Conservation (phyloP, 2,329 filamentous ascomycete species). For the Calycina marina region DNA sequence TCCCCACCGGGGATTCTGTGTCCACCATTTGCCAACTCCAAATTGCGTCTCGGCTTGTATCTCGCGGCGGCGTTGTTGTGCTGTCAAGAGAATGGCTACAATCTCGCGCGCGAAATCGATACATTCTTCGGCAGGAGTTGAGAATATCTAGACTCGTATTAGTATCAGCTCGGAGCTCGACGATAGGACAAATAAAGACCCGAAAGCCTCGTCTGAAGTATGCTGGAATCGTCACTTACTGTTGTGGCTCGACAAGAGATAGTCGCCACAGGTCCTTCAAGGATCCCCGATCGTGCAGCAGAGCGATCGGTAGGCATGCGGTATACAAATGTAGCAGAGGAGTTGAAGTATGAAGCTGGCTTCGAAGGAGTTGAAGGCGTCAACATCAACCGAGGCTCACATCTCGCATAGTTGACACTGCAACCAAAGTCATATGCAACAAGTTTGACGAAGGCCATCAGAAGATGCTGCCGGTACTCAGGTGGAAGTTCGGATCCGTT, state of each 20-base stretch:
- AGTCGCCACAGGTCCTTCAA: conserved; percentile 47
- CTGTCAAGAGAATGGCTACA: conserved; percentile 43
- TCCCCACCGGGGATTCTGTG: conserved; percentile 44
- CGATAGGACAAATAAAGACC: too few relatives aligned
- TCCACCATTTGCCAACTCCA: conserved; percentile 48
- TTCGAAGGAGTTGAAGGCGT: conserved; percentile 19
- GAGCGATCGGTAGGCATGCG: conserved; percentile 45
- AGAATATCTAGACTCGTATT: conserved; percentile 29
- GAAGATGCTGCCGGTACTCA: conserved; percentile 40
- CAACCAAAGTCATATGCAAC: conserved; percentile 53
- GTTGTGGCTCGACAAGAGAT: conserved; percentile 42
- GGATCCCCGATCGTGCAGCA: conserved; percentile 40
- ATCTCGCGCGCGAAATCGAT: conserved; percentile 48
- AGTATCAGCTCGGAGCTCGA: too few relatives aligned
- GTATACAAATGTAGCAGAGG: conserved; percentile 43
- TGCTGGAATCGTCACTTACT: too few relatives aligned
- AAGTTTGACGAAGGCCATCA: conserved; percentile 46
- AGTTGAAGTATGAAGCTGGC: conserved; percentile 37
- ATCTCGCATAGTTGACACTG: conserved; percentile 39
- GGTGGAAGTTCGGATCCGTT: conserved; percentile 41
- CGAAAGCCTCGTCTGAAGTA: too few relatives aligned
- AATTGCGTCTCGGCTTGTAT: conserved; percentile 39
- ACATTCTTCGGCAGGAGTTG: conserved; percentile 38
- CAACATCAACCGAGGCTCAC: conserved; percentile 44
- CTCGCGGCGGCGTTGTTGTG: conserved; percentile 47